Percentiles rank a stretch among this genome's conserved stretches.
phyloP scores from a whole-genome alignment of 1,284 basidiomycete genomes.

The Ceratobasidium sp. region DNA sequence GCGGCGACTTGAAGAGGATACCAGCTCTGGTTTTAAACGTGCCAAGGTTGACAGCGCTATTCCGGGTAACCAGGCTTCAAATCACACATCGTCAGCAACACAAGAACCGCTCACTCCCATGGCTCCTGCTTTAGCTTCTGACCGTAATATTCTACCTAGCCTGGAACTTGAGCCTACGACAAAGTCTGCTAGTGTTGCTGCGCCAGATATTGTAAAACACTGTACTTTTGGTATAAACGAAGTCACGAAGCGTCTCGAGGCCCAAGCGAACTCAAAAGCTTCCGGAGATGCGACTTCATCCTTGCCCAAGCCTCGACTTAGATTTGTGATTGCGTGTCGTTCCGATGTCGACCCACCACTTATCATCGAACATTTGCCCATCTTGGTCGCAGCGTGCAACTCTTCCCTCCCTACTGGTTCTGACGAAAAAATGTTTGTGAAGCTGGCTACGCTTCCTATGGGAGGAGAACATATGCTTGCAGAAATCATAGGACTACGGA shows the following conservation, averaged over 20 bases:
- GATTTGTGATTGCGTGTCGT: constrained; percentile 69
- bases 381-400: constrained; percentile 75
- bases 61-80: constrained; percentile 12
- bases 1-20: constrained; percentile 19
- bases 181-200: constrained; percentile 38
- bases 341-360: constrained; percentile 75
- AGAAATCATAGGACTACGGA: constrained; percentile 66
- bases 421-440: constrained; percentile 49
- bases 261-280: constrained; percentile 51
- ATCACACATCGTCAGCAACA: background rate
- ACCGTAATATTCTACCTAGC: constrained; percentile 5
- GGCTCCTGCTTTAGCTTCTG: background rate
- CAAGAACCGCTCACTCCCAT: background rate
- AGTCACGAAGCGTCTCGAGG: constrained; percentile 77
- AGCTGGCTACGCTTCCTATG: constrained; percentile 72
- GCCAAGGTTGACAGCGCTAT: constrained; percentile 2
- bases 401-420: constrained; percentile 48
- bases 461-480: constrained; percentile 73
- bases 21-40: constrained; percentile 7
- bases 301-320: constrained; percentile 46
- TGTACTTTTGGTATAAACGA: constrained; percentile 78
- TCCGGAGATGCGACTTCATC: constrained; percentile 33
- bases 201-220: constrained; percentile 54
- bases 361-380: constrained; percentile 72
- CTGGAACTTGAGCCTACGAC: constrained; percentile 45